Evolutionary conservation across 108 stramenopile species (phyloP).

Genomic region (Cyclotella sp.): DNA sequence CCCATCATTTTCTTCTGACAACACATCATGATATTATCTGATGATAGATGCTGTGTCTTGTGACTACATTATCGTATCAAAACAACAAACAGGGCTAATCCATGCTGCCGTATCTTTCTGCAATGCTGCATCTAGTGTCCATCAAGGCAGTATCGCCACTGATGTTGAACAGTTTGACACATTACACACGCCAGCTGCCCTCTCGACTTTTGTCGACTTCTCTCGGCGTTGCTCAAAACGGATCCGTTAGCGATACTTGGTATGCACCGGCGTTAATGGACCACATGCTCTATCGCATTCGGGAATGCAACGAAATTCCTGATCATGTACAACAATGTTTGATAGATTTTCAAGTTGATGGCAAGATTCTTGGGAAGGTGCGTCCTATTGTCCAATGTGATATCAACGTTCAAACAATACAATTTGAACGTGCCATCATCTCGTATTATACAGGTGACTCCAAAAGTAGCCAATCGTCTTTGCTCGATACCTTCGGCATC

Average conservation of each 20-base stretch:
- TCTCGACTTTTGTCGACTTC: not conserved
- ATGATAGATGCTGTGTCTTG: too few relatives aligned
- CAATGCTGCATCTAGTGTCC: conserved; percentile 1
- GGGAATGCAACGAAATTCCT: conserved; percentile 66
- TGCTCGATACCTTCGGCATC: conserved; percentile 23
- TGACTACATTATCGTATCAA: too few relatives aligned
- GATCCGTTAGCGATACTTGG: conserved; percentile 6
- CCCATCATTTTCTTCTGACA: too few relatives aligned
- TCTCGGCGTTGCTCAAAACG: not conserved
- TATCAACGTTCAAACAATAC: not conserved
- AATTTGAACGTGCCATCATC: not conserved
- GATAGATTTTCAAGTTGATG: conserved; percentile 71
- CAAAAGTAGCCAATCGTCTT: conserved; percentile 59
- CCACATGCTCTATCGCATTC: conserved; percentile 78
- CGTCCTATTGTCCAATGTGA: not conserved
- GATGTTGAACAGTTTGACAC: not conserved
- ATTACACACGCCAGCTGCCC: not conserved
- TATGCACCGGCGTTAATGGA: conserved; percentile 53
- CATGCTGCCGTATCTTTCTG: not conserved
- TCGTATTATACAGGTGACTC: conserved; percentile 16
- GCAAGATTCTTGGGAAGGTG: conserved; percentile 68
- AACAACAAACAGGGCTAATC: not conserved
- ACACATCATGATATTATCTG: too few relatives aligned
- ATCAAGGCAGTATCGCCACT: not conserved
- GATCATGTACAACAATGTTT: conserved; percentile 51